phyloP scores from a whole-genome alignment of 2,329 filamentous ascomycete genomes.

The Paecilomyces fulvus region DNA sequence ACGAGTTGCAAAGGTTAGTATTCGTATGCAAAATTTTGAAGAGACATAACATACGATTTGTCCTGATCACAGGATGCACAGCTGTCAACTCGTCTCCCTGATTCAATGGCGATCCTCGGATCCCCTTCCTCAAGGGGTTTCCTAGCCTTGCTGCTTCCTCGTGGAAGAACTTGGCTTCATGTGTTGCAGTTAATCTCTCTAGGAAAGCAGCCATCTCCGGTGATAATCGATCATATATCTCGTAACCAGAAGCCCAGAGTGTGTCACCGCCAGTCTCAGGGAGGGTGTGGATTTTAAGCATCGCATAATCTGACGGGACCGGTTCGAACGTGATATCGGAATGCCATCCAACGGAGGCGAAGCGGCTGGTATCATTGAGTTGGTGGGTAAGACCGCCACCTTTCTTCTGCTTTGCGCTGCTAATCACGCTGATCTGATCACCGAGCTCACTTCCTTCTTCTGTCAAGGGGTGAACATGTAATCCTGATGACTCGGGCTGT shows the following conservation, averaged over 20 bases:
- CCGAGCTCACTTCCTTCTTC: constrained; percentile 46
- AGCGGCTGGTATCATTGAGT: constrained; percentile 3
- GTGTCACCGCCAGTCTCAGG: background rate
- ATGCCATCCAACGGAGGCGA: constrained; percentile 2
- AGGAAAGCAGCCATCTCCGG: background rate
- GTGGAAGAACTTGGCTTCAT: background rate
- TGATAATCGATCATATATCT: background rate
- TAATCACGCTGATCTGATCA: constrained; percentile 51
- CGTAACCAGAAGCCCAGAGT: background rate
- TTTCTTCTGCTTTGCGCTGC: constrained; percentile 48
- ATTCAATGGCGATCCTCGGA: background rate
- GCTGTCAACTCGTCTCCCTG: background rate
- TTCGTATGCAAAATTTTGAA: background rate
- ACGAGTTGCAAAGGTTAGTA: background rate
- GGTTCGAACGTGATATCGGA: background rate
- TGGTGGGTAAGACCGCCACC: constrained; percentile 29
- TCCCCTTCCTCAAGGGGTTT: background rate
- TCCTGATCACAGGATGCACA: background rate
- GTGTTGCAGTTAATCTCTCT: background rate
- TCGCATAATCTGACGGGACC: background rate
- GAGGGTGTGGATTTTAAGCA: background rate
- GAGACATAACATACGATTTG: background rate
- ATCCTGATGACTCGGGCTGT: constrained; percentile 39
- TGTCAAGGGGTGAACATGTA: constrained; percentile 49
- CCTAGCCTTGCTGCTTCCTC: background rate